Evolutionary conservation across 495 filamentous ascomycete species (phyloP).

Genomic region (Penicillium bovifimosum): DNA sequence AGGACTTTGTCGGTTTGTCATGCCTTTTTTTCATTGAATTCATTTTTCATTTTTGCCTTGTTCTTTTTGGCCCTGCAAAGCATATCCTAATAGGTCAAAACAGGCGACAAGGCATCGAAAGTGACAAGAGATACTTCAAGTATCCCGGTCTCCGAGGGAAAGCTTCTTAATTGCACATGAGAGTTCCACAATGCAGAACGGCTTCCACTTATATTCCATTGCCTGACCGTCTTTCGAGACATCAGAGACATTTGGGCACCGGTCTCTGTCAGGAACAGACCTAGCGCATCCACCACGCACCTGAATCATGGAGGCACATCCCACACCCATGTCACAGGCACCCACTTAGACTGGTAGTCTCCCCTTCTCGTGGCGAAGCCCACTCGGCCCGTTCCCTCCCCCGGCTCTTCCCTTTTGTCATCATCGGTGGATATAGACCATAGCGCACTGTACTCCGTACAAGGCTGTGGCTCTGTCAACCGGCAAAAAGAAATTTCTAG

Average conservation of each 20-base stretch:
- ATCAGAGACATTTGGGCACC: constrained; percentile 2
- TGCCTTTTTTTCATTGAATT: no score
- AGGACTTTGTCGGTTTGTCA: background rate
- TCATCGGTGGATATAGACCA: constrained; percentile 10
- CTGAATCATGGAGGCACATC: background rate
- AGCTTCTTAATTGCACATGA: background rate
- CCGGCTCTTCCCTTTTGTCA: constrained; percentile 20
- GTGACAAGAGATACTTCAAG: background rate
- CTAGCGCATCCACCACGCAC: constrained; percentile 3
- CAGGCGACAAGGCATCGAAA: background rate
- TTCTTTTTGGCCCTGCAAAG: background rate
- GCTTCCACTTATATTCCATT: background rate
- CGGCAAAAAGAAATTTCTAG: background rate
- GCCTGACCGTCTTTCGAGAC: constrained; percentile 5
- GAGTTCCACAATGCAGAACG: constrained; percentile 6
- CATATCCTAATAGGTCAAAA: background rate
- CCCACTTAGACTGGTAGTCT: background rate
- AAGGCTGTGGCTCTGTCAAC: background rate
- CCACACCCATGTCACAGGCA: constrained; percentile 3
- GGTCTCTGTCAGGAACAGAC: constrained; percentile 11
- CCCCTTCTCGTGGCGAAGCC: constrained; percentile 15
- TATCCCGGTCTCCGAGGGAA: background rate
- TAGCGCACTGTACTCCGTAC: background rate
- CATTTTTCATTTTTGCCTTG: no score
- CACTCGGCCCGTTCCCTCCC: constrained; percentile 28